phyloP scores from a whole-genome alignment of 2,329 filamentous ascomycete genomes.

The Curvularia eragrostidis region DNA sequence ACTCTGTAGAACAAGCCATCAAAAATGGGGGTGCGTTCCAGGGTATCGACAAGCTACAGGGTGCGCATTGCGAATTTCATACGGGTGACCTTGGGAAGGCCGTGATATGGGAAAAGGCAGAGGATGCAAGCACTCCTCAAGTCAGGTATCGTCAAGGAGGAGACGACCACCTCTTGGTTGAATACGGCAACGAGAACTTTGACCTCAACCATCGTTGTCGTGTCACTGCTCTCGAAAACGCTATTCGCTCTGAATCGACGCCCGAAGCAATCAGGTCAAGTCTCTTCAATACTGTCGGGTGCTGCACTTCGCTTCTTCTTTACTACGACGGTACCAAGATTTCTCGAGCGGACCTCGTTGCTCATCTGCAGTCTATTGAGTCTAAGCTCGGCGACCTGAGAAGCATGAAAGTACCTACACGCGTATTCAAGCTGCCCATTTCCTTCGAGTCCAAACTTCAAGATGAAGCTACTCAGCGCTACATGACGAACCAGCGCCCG shows the following conservation, averaged over 20 bases:
- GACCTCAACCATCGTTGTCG: conserved; percentile 65
- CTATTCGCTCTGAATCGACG: conserved; percentile 52
- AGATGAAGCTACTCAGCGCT: conserved; percentile 63
- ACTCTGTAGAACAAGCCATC: conserved; percentile 52
- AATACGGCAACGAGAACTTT: conserved; percentile 64
- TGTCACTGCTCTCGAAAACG: conserved; percentile 61
- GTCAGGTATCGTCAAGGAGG: conserved; percentile 43
- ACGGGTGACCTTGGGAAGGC: conserved; percentile 37
- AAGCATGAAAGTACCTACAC: conserved; percentile 51
- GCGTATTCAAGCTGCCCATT: conserved; percentile 53
- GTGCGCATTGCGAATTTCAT: conserved; percentile 38
- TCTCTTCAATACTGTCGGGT: conserved; percentile 61
- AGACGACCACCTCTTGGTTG: conserved; percentile 62
- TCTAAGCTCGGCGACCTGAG: conserved; percentile 52
- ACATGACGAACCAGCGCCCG: conserved; percentile 66
- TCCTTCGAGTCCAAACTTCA: conserved; percentile 54
- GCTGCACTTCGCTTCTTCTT: conserved; percentile 54
- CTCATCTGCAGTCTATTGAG: conserved; percentile 51
- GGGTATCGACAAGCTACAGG: conserved; percentile 33
- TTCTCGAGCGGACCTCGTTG: conserved; percentile 45
- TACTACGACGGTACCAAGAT: conserved; percentile 52
- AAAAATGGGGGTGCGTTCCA: conserved; percentile 25
- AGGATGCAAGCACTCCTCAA: conserved; percentile 26
- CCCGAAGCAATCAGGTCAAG: conserved; percentile 49
- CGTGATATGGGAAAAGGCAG: conserved; percentile 39